Conservation (phyloP, 2,329 filamentous ascomycete species). For the Aspergillus flavus region DNA sequence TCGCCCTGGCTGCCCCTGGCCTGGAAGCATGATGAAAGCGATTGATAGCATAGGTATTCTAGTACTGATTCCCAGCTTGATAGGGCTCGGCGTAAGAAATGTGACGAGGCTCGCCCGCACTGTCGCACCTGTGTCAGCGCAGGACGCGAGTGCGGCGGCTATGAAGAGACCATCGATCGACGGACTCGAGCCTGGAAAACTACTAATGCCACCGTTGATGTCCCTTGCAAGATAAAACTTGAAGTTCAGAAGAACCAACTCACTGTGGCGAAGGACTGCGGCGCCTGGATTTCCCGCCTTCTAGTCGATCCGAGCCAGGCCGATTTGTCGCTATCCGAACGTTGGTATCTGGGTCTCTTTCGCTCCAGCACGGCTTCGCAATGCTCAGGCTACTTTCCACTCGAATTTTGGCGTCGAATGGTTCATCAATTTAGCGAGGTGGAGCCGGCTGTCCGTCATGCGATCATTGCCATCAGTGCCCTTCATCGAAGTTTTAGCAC, state of each 20-base stretch:
- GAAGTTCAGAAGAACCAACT: neutral
- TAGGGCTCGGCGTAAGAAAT: neutral
- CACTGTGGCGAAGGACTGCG: neutral
- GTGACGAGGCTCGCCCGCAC: neutral
- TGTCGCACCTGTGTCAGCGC: neutral
- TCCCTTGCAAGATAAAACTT: neutral
- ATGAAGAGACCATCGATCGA: neutral
- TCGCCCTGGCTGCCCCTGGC: neutral
- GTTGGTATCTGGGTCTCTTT: neutral
- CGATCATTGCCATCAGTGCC: constrained; percentile 27
- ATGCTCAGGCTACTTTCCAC: neutral
- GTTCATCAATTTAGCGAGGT: constrained; percentile 23
- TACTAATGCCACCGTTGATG: neutral
- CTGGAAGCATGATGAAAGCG: neutral
- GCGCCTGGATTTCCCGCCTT: neutral
- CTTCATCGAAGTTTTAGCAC: constrained; percentile 27
- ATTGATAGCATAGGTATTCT: neutral
- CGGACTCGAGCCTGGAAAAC: neutral
- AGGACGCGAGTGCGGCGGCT: neutral
- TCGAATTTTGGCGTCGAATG: constrained; percentile 21
- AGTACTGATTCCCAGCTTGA: neutral
- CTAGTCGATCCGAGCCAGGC: neutral
- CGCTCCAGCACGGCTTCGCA: neutral
- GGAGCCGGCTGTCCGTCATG: constrained; percentile 27
- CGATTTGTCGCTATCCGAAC: neutral